Percentiles rank a stretch among this genome's conserved stretches.
These are phyloP conservation scores for Terfezia claveryi DNA, from an alignment of 495 filamentous ascomycete genomes.

Conservation along the genomic window DNA sequence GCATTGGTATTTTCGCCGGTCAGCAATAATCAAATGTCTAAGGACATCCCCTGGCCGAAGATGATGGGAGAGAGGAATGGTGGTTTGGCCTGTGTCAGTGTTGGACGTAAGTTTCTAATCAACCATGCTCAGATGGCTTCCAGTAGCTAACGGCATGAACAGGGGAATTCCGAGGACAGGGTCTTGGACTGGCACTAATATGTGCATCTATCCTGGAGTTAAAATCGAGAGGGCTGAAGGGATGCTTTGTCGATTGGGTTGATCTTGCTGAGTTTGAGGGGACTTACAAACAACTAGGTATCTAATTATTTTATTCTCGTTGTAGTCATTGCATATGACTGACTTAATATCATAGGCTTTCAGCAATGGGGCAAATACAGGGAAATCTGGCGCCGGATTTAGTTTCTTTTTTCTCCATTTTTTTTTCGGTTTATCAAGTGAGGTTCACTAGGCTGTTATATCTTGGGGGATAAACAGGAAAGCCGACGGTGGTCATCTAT, in stretches of 20 bases:
- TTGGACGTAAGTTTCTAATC: conserved; percentile 24
- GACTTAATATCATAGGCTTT: conserved; percentile 17
- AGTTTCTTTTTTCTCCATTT: neutral
- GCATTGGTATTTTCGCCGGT: conserved; percentile 33
- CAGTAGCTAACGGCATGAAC: neutral
- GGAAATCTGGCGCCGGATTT: conserved; percentile 23
- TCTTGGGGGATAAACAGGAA: no score
- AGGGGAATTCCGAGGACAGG: conserved; percentile 17
- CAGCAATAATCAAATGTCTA: conserved; percentile 29
- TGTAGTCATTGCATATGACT: neutral
- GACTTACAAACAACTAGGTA: conserved; percentile 19
- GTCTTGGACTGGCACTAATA: conserved; percentile 16
- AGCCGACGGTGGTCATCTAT: no score
- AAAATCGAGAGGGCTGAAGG: conserved; percentile 20
- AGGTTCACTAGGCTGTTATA: no score
- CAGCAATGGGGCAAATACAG: conserved; percentile 23
- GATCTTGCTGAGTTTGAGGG: conserved; percentile 12
- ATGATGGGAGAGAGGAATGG: conserved; percentile 33
- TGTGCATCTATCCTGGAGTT: conserved; percentile 20
- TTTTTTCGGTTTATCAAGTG: no score
- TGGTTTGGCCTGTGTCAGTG: conserved; percentile 38
- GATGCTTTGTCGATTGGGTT: conserved; percentile 21
- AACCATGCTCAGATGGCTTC: neutral
- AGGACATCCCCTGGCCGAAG: conserved; percentile 37
- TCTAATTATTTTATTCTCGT: conserved; percentile 3